Evolutionary conservation across 371 early-diverging fungal genomes (phyloP), one percentile per base, ranked within the genome.

Genomic region (Haplosporangium sp.): DNA sequence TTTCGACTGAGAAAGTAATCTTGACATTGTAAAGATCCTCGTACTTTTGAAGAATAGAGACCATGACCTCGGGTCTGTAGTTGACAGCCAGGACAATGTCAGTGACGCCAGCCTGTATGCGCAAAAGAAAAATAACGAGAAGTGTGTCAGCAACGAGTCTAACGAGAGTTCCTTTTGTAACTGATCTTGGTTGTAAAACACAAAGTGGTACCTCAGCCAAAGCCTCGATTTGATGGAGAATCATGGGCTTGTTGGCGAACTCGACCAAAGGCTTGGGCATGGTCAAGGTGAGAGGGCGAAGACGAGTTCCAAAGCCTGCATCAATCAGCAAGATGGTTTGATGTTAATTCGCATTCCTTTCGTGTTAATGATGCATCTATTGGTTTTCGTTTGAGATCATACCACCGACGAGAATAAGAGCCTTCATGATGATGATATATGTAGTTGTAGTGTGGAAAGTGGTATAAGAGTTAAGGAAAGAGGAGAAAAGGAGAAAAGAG

Each of bases 211-310:
- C 97, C 92, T 96, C 91, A 67, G 92, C 97, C 11, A 99, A 86
- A 18, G 95, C 97, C 82, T 98, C 97, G 73, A 99, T 99, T 85
- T 99, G 99, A 85, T 99, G 99, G 62, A 97, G 88, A 72, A 99
- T 95, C 94, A 99, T 99, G 47, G 99, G 99, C 83, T 92, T 94
- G 91, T 99, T 99, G 59, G 94, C 96, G 86, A 99, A 99, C 81
- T 97, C 97, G 14, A 99, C 98, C 61, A 99, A 88, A 42, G 99
- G 99, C 84, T 99, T 99, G 71, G 99, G 99, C 63, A 94, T 83
- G 55, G 99, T 95, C 61, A 99, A 90, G 10, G 99, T 99, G 50
- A 99, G 90, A 18, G 99, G 99, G 42, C 99, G 89, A 67, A 99
- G 93, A 81, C 99, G 94, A 59, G 99, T 99, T 59, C 99, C 99